Conservation (phyloP, 2,329 filamentous ascomycete genomes). For the Didymella sp. region DNA sequence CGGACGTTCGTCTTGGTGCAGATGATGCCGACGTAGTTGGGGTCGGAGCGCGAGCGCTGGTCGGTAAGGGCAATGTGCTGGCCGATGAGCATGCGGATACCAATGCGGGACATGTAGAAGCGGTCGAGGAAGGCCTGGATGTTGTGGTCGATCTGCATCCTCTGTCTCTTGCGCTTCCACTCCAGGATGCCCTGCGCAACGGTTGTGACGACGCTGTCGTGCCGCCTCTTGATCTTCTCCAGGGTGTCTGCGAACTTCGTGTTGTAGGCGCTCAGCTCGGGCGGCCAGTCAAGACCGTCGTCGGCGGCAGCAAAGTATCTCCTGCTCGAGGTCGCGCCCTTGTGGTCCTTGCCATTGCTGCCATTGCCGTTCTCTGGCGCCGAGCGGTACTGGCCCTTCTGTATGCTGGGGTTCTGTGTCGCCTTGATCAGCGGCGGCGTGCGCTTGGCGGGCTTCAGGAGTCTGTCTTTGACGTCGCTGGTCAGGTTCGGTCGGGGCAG, state of each 20-base stretch:
- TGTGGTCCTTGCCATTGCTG: conserved; percentile 57
- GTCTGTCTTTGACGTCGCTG: conserved; percentile 76
- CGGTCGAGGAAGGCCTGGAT: conserved; percentile 98
- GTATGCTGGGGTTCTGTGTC: conserved; percentile 88
- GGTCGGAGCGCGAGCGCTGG: conserved; percentile 86
- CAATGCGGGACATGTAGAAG: conserved; percentile 99
- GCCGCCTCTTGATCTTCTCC: conserved; percentile 91
- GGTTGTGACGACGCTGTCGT: conserved; percentile 96
- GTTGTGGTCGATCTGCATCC: conserved; percentile 97
- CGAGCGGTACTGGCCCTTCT: conserved; percentile 78
- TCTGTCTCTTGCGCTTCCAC: conserved; percentile 94
- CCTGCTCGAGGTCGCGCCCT: conserved; percentile 57
- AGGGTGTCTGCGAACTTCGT: conserved; percentile 86
- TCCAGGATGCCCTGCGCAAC: conserved; percentile 97
- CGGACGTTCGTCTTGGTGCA: conserved; percentile 98
- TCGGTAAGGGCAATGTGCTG: conserved; percentile 98
- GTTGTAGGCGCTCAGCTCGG: conserved; percentile 94
- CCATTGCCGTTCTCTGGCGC: conserved; percentile 58
- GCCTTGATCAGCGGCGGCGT: conserved; percentile 75
- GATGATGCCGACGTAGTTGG: conserved; percentile 96
- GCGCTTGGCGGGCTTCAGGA: conserved; percentile 71
- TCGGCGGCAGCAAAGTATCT: conserved; percentile 94
- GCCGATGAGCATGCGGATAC: conserved; percentile 98
- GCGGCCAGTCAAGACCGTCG: conserved; percentile 87
- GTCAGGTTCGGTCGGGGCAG: conserved; percentile 79